phyloP scores from a whole-genome alignment of 768 basidiomycete species.

The Russula brevipes region DNA sequence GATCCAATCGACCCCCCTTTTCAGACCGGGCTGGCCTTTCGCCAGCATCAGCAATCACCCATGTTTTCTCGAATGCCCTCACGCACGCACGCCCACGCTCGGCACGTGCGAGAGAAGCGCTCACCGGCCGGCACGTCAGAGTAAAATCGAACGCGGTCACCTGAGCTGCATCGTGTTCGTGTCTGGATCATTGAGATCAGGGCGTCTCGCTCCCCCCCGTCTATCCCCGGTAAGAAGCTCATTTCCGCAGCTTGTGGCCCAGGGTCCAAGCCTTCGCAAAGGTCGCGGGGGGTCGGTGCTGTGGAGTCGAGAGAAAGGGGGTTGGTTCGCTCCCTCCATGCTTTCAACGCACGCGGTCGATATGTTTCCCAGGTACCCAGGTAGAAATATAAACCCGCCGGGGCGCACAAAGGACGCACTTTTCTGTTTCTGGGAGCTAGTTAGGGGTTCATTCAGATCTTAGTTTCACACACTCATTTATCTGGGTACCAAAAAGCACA shows the following conservation, averaged over 20 bases:
- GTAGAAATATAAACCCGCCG: no score
- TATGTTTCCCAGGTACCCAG: no score
- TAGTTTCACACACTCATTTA: no score
- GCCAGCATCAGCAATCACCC: not conserved
- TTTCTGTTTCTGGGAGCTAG: no score
- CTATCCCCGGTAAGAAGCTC: not conserved
- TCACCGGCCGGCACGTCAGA: no score
- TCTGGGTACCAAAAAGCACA: no score
- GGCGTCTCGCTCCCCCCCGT: not conserved
- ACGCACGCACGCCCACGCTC: not conserved
- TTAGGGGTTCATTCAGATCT: no score
- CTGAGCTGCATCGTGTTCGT: not conserved
- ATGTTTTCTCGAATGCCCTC: not conserved
- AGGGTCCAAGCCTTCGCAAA: not conserved
- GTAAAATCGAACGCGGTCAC: not conserved
- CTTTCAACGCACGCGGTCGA: no score
- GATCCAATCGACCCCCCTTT: not conserved
- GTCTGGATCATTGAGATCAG: not conserved
- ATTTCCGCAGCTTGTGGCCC: not conserved
- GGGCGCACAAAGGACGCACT: no score
- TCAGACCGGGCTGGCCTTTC: not conserved
- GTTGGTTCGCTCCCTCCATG: no score
- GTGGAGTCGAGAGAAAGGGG: no score
- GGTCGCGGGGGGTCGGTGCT: no score
- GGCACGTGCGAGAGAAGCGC: not conserved